These are phyloP conservation scores for Phalaenopsis equestris DNA, from an alignment of 106 monocot species.

Conservation along the genomic window DNA sequence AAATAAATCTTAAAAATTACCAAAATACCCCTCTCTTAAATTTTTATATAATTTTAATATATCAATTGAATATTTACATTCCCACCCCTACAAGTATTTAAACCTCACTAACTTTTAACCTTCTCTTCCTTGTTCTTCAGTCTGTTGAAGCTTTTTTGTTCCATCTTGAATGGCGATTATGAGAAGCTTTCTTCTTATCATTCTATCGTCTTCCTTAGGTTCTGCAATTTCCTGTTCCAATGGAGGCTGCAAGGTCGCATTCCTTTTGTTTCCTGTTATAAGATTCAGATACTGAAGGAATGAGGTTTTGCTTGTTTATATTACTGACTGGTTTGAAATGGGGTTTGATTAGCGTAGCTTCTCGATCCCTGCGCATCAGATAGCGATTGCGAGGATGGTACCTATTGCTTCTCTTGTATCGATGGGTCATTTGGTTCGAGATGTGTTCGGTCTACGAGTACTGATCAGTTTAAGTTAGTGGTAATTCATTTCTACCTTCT, in stretches of 20 bases:
- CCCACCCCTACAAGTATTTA: neutral
- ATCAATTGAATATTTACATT: neutral
- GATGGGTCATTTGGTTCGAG: constrained; percentile 25
- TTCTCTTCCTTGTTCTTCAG: neutral
- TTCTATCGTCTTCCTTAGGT: constrained; percentile 7
- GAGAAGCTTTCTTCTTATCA: neutral
- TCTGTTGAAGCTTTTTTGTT: neutral
- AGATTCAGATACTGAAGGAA: neutral
- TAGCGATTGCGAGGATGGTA: constrained; percentile 40
- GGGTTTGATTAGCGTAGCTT: constrained; percentile 12
- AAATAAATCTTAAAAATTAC: too few relatives aligned
- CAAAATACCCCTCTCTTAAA: too few relatives aligned
- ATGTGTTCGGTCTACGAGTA: constrained; percentile 31
- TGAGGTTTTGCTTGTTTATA: neutral
- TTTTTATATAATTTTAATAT: too few relatives aligned
- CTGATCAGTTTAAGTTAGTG: constrained; percentile 30
- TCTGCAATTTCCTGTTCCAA: constrained; percentile 18
- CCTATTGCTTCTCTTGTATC: constrained; percentile 44
- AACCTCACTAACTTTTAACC: neutral
- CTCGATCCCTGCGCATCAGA: constrained; percentile 30
- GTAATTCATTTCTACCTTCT: constrained; percentile 13
- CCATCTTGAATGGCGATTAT: constrained; percentile 17
- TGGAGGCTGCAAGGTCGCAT: neutral
- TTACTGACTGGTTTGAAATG: neutral
- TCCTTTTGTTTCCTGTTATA: neutral